Percentiles rank a stretch among this genome's conserved stretches.
These are phyloP conservation scores for Pisolithus orientalis DNA, from an alignment of 768 basidiomycete genomes.

Conservation along the genomic window DNA sequence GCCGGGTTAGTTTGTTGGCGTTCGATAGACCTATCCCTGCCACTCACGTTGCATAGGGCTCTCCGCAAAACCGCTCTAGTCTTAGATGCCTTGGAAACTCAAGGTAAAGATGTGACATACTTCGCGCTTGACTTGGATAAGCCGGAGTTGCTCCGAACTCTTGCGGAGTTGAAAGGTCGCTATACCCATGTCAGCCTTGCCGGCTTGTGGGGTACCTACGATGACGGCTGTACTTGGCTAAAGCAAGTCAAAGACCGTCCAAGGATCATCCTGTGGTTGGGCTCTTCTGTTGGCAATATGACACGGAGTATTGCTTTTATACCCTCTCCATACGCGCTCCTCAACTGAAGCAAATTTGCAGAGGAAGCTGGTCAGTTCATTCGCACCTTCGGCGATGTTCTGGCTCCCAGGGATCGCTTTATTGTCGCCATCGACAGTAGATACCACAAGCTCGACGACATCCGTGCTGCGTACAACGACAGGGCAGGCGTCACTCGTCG, in stretches of 20 bases:
- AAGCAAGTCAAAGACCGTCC: not conserved
- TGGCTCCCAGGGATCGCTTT: conserved; percentile 1
- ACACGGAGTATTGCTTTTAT: not conserved
- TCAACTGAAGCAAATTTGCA: not conserved
- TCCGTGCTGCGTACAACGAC: conserved; percentile 2
- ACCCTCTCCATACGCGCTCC: not conserved
- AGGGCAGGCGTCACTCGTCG: conserved; percentile 1
- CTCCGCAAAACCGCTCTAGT: conserved; percentile 4
- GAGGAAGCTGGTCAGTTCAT: conserved; percentile 3
- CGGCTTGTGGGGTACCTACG: conserved; percentile 6
- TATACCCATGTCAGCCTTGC: conserved; percentile 5
- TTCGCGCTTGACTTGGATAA: conserved; percentile 6
- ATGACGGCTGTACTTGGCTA: conserved; percentile 4
- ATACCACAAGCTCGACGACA: not conserved
- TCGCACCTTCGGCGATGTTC: conserved; percentile 1
- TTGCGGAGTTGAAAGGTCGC: conserved; percentile 1
- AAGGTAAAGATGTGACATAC: conserved; percentile 3
- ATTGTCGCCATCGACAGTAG: conserved; percentile 3
- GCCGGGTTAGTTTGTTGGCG: not conserved
- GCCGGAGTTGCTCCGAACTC: conserved; percentile 4
- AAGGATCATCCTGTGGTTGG: conserved; percentile 4
- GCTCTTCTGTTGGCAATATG: conserved; percentile 7
- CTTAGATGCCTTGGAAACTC: conserved; percentile 3
- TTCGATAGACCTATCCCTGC: not conserved
- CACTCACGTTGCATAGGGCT: not conserved